phyloP scores from a whole-genome alignment of 2,329 filamentous ascomycete genomes.

The Botrytis aclada region DNA sequence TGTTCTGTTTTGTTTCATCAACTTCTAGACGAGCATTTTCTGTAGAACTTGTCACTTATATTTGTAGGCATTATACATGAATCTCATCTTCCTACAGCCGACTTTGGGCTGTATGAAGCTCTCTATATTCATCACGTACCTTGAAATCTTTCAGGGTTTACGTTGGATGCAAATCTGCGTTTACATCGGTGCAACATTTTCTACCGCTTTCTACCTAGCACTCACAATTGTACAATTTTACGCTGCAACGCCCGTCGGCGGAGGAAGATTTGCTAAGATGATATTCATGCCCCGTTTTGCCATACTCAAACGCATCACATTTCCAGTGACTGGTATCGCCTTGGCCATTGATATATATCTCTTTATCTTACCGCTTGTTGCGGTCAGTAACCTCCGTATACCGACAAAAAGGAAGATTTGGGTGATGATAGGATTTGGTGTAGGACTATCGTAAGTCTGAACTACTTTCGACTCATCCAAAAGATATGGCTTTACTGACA shows the following conservation, averaged over 20 bases:
- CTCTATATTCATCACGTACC: background rate
- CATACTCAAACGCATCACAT: fast-evolving
- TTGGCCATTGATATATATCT: background rate
- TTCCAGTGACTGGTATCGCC: fast-evolving
- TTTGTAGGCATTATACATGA: background rate
- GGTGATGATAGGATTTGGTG: background rate
- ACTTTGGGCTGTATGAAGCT: background rate
- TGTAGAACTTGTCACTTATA: background rate
- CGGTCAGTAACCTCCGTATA: fast-evolving
- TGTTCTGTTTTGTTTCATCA: too few species aligned
- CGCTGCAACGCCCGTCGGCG: fast-evolving
- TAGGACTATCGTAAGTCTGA: background rate
- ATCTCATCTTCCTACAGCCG: background rate
- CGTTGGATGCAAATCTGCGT: background rate
- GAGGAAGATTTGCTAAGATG: background rate
- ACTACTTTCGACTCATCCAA: background rate
- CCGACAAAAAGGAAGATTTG: background rate
- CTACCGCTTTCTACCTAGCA: background rate
- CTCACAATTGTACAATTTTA: fast-evolving
- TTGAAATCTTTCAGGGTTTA: background rate
- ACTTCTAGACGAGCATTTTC: too few species aligned
- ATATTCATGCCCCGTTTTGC: background rate
- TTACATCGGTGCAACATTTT: background rate
- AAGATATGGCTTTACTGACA: background rate
- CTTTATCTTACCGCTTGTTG: background rate